Evolutionary conservation across 2,329 filamentous ascomycete genomes (phyloP).

Genomic region (Talaromyces pinophilus): DNA sequence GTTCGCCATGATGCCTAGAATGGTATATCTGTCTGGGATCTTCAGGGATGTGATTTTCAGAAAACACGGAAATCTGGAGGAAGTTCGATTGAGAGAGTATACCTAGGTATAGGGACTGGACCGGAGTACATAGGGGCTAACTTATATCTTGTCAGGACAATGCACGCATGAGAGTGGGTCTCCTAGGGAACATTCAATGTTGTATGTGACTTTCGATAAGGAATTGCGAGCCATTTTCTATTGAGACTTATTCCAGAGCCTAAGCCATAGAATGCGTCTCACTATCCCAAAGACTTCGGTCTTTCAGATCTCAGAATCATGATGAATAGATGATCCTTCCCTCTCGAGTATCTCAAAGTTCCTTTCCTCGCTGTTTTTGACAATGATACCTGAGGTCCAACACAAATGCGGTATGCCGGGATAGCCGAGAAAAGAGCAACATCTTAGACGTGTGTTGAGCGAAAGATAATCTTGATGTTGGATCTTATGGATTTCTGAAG

Average conservation of each 20-base stretch:
- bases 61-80: neutral
- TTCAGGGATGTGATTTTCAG: neutral
- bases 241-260: neutral
- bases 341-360: neutral
- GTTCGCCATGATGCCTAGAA: slow-evolving; percentile 1
- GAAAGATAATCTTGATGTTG: neutral
- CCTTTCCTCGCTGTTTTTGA: too few relatives aligned
- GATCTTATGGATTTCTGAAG: neutral
- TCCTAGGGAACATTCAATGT: neutral
- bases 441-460: neutral
- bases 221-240: neutral
- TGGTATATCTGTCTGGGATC: neutral
- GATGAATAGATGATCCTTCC: neutral
- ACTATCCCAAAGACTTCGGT: neutral
- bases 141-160: neutral
- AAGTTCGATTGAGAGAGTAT: neutral
- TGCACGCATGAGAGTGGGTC: slow-evolving; percentile 7
- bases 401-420: too few relatives aligned
- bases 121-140: neutral
- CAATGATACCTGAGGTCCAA: too few relatives aligned
- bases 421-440: neutral
- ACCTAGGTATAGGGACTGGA: neutral
- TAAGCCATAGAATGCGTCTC: neutral
- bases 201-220: neutral
- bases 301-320: neutral